Evolutionary conservation across 345 rosid species (phyloP), one percentile per base, ranked within the genome.

Genomic region (Rhodamnia argentea): DNA sequence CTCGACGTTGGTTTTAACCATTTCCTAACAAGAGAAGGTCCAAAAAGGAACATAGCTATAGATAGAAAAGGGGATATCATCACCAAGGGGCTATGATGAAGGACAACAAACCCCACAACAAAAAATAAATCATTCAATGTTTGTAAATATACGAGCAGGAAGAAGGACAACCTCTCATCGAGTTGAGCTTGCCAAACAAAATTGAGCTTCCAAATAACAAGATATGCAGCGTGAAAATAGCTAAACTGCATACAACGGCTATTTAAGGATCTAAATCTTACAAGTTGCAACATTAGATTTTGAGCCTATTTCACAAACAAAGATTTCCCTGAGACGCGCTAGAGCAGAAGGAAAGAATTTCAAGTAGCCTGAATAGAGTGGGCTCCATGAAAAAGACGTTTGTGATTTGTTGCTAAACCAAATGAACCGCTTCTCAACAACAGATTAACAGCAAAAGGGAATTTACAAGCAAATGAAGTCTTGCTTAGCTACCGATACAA

Each of bases 401-500:
- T 64, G 37, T 4, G 23, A 32, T 32, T 16, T 3, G 78, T 37
- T 70, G 47, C 78, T 70, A 70, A 70, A 22, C 81, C 47, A 37
- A 20, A 70, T 20, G 81, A 18, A 37, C 47, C 13, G 2, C 47
- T 70, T 70, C 81, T 70, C 27, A 23, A 83, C 32, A 1, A 56
- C 51, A 15, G 7, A 55, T 55, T 70, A 70, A 70, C 84, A 83
- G 44, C 24, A 24, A 52, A 42, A 54, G 11, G 3, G 23, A 53
- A 85, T 47, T 24, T 40, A 56, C 52, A 32, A 70, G 42, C 40
- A 62, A 70, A 47, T 52, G n/a, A 26, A 42, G 16, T n/a, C 6
- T 62, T 6, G 37, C 37, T 32, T 54, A 83, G 83, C 50, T n/a
- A 50, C 7, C 13, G 29, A 88, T 88, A 89, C 93, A 50, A 90